Percentiles rank a stretch among this genome's conserved stretches.
These are phyloP conservation scores for Rhododendron simsii DNA, from an alignment of 148 eudicot genomes.

Conservation along the genomic window DNA sequence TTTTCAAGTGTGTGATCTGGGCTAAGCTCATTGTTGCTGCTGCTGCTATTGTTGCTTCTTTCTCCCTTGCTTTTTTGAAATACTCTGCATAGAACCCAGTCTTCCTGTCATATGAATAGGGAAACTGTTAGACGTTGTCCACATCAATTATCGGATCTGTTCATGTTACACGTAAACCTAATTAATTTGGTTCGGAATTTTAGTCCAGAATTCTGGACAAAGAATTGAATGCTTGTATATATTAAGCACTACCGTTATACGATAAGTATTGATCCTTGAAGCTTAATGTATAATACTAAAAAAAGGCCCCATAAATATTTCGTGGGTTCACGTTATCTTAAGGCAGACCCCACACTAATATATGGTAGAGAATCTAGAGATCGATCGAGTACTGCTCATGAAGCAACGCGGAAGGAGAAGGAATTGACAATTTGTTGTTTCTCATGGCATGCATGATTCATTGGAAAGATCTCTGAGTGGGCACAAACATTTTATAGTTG, in stretches of 20 bases:
- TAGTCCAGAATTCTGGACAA: not conserved
- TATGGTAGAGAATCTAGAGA: too few species aligned
- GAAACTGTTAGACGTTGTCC: not conserved
- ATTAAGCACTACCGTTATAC: not conserved
- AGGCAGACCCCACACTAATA: too few species aligned
- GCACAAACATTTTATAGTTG: not conserved
- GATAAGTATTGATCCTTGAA: not conserved
- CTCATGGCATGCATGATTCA: not conserved
- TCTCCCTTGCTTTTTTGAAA: constrained; percentile 27
- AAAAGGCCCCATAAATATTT: too few species aligned
- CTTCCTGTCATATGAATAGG: constrained; percentile 23
- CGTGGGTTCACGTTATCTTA: too few species aligned
- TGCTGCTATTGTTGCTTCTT: not conserved
- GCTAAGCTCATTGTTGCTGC: not conserved
- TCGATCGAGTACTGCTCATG: too few species aligned
- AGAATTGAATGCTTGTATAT: not conserved
- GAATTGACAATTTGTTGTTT: not conserved
- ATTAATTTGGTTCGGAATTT: not conserved
- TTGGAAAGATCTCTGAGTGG: not conserved
- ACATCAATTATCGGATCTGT: too few species aligned
- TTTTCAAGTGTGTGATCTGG: constrained; percentile 13
- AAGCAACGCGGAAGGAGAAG: too few species aligned
- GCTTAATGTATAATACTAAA: too few species aligned
- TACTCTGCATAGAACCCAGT: constrained; percentile 43
- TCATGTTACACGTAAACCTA: too few species aligned